Evolutionary conservation across 305 asterid species (phyloP).

Genomic region (Plantago lanceolata): DNA sequence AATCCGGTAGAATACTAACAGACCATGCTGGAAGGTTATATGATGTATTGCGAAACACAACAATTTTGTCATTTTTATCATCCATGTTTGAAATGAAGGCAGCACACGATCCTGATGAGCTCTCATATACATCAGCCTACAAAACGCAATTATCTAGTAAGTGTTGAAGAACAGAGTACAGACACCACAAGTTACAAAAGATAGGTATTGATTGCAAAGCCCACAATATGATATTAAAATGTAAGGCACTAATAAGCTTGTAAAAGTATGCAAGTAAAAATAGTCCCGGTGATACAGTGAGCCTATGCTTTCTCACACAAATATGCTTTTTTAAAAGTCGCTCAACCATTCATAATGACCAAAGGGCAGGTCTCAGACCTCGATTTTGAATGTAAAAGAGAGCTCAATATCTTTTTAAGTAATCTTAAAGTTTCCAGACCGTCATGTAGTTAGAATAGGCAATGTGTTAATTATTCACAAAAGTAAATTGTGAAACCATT

Average conservation of each 20-base stretch:
- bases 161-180: slow-evolving; percentile 20
- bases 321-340: background rate
- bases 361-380: background rate
- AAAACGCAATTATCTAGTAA: slow-evolving; percentile 22
- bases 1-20: slow-evolving; percentile 81
- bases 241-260: background rate
- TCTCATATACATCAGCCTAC: slow-evolving; percentile 82
- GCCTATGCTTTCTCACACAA: background rate
- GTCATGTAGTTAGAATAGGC: background rate
- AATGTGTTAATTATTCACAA: background rate
- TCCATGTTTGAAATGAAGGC: slow-evolving; percentile 82
- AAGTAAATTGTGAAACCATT: background rate
- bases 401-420: background rate
- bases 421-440: background rate
- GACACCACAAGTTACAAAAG: background rate
- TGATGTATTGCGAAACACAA: slow-evolving; percentile 61
- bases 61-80: slow-evolving; percentile 56
- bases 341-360: background rate
- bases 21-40: slow-evolving; percentile 88
- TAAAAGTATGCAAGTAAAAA: background rate
- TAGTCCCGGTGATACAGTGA: background rate
- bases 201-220: background rate
- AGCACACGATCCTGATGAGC: slow-evolving; percentile 63
- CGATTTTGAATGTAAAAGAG: background rate
- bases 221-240: background rate